Evolutionary conservation across 1,284 basidiomycete species (phyloP).

Genomic region (Farysia itapuensis): DNA sequence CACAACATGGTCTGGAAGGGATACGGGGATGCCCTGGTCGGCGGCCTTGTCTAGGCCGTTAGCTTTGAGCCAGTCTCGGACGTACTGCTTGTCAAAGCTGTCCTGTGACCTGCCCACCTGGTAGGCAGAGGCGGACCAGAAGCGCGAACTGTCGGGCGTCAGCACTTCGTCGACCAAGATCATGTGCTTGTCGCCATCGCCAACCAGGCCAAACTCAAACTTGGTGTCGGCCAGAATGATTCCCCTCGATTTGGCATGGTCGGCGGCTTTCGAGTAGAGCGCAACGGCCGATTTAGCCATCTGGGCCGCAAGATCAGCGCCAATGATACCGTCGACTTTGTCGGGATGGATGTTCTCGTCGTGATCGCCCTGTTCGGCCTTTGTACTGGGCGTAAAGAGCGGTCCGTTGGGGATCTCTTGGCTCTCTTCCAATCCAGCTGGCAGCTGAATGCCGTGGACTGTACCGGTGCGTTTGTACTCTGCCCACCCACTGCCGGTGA

Average conservation of each 20-base stretch:
- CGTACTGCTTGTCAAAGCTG: constrained; percentile 96
- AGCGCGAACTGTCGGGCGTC: constrained; percentile 94
- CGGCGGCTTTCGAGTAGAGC: constrained; percentile 76
- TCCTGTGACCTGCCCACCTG: constrained; percentile 74
- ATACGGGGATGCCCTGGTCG: constrained; percentile 44
- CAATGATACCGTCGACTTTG: constrained; percentile 61
- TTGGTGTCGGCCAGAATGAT: constrained; percentile 95
- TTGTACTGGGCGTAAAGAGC: constrained; percentile 94
- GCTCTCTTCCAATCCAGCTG: constrained; percentile 79
- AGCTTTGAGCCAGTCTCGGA: constrained; percentile 75
- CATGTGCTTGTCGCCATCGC: constrained; percentile 61
- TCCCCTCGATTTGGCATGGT: constrained; percentile 74
- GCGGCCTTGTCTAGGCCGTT: constrained; percentile 49
- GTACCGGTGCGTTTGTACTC: constrained; percentile 89
- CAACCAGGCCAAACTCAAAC: constrained; percentile 77
- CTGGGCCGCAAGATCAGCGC: constrained; percentile 66
- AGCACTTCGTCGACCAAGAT: constrained; percentile 94
- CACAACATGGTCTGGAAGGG: constrained; percentile 51
- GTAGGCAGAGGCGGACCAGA: constrained; percentile 84
- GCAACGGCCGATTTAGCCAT: constrained; percentile 69
- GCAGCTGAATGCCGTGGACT: constrained; percentile 81
- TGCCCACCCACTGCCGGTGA: constrained; percentile 94
- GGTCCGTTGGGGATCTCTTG: constrained; percentile 67
- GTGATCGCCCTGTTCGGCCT: constrained; percentile 90
- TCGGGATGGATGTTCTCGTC: constrained; percentile 97